Evolutionary conservation across 2,329 filamentous ascomycete genomes (phyloP).

Genomic region (Verticillium nubilum): DNA sequence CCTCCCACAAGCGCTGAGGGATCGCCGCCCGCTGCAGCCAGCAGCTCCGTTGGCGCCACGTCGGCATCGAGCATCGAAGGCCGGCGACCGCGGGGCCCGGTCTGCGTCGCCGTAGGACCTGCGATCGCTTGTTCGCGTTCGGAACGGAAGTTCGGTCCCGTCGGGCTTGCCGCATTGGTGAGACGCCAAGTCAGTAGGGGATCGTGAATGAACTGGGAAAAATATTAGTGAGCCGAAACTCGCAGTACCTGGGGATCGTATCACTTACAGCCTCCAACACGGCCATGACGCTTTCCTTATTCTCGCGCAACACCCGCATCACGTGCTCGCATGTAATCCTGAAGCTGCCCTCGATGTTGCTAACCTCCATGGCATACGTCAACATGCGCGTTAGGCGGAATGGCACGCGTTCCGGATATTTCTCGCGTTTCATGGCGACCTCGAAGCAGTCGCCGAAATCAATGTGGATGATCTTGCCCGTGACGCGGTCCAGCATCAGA

Average conservation of each 20-base stretch:
- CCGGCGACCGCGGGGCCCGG: constrained; percentile 52
- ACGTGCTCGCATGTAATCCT: constrained; percentile 97
- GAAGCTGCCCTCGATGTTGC: constrained; percentile 98
- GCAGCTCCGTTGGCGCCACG: constrained; percentile 52
- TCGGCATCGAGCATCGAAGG: constrained; percentile 65
- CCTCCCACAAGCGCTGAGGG: constrained; percentile 32
- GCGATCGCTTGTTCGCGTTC: constrained; percentile 51
- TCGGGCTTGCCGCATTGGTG: constrained; percentile 55
- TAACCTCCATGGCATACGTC: constrained; percentile 99
- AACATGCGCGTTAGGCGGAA: constrained; percentile 98
- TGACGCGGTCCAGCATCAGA: constrained; percentile 91
- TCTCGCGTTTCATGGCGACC: constrained; percentile 98
- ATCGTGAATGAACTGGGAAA: constrained; percentile 86
- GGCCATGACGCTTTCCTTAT: constrained; percentile 98
- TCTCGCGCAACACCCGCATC: constrained; percentile 92
- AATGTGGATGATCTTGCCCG: constrained; percentile 96
- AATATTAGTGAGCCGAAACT: constrained; percentile 13
- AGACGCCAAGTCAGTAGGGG: constrained; percentile 98
- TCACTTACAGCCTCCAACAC: constrained; percentile 80
- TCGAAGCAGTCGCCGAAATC: constrained; percentile 99
- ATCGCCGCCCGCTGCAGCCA: constrained; percentile 37
- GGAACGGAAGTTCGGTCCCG: constrained; percentile 62
- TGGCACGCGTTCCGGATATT: constrained; percentile 94
- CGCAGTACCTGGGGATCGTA: neutral
- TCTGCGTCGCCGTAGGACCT: constrained; percentile 26